These are phyloP conservation scores for Argentina anserina DNA, from an alignment of 306 rosid species.

Conservation along the genomic window DNA sequence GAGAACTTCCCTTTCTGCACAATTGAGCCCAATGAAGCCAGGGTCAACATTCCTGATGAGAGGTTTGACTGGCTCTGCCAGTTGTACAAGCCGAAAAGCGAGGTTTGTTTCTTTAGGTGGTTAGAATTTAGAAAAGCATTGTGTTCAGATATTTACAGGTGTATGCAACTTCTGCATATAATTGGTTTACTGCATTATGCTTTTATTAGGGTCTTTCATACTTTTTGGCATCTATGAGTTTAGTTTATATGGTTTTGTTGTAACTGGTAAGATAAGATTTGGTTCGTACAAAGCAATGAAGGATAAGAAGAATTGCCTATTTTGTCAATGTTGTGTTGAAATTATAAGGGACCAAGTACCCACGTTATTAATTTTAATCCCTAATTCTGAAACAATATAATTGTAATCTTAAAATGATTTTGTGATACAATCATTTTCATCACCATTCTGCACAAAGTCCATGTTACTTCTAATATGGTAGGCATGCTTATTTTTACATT, in stretches of 20 bases:
- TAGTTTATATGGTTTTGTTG: not conserved
- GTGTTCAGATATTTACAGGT: not conserved
- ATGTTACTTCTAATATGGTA: not conserved
- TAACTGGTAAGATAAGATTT: not conserved
- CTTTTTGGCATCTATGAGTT: not conserved
- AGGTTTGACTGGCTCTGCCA: slow-evolving; percentile 97
- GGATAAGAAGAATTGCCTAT: not conserved
- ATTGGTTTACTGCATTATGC: not conserved
- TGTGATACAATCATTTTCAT: not conserved
- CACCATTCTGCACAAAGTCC: not conserved
- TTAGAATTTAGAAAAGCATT: not conserved
- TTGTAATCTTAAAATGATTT: not conserved
- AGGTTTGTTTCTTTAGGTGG: slow-evolving; percentile 61
- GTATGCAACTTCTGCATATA: not conserved
- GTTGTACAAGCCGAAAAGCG: slow-evolving; percentile 86
- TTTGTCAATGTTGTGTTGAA: not conserved
- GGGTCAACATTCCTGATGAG: slow-evolving; percentile 90
- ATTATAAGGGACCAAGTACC: not conserved
- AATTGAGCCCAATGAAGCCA: slow-evolving; percentile 96
- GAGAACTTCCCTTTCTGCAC: slow-evolving; percentile 99
- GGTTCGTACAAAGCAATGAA: not conserved
- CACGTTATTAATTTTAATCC: not conserved
- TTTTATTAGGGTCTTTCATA: not conserved
- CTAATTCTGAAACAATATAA: not conserved
- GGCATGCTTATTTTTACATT: not conserved